Evolutionary conservation across 1,284 basidiomycete species (phyloP).

Genomic region (Cutaneotrichosporon sp.): DNA sequence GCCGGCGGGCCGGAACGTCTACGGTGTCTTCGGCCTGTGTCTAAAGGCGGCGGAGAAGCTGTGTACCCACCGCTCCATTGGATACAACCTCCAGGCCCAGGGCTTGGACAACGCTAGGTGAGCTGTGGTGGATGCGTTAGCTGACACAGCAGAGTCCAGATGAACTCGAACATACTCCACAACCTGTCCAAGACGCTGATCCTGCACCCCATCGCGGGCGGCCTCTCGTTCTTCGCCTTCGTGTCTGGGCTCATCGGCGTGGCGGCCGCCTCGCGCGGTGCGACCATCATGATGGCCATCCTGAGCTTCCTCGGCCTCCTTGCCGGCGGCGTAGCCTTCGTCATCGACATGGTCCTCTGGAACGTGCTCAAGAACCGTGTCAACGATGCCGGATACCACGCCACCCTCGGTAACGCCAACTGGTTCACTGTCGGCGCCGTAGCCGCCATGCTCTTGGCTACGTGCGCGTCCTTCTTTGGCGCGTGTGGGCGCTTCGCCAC

Average conservation of each 20-base stretch:
- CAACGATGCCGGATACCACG: slow-evolving; percentile 57
- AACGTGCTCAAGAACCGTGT: slow-evolving; percentile 66
- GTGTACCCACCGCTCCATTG: slow-evolving; percentile 35
- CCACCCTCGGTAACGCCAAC: slow-evolving; percentile 49
- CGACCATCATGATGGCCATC: slow-evolving; percentile 74
- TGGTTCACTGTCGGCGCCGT: slow-evolving; percentile 71
- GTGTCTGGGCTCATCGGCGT: slow-evolving; percentile 69
- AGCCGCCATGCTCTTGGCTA: slow-evolving; percentile 64
- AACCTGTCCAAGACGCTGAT: slow-evolving; percentile 72
- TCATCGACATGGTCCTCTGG: slow-evolving; percentile 78
- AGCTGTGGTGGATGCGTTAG: no score
- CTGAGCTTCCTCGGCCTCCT: slow-evolving; percentile 65
- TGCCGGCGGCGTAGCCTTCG: slow-evolving; percentile 66
- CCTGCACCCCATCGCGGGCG: slow-evolving; percentile 75
- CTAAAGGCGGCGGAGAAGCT: slow-evolving; percentile 58
- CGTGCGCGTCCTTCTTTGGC: slow-evolving; percentile 67
- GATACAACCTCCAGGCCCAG: slow-evolving; percentile 40
- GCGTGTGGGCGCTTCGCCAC: slow-evolving; percentile 63
- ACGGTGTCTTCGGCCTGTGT: slow-evolving; percentile 73
- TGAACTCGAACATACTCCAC: slow-evolving; percentile 61
- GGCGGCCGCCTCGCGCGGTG: slow-evolving; percentile 63
- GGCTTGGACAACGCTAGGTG: slow-evolving; percentile 30
- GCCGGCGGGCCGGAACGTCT: slow-evolving; percentile 56
- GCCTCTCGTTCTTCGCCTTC: slow-evolving; percentile 68
- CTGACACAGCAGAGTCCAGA: slow-evolving; percentile 33